Evolutionary conservation across 140 eudicot species (phyloP), one percentile per base, ranked within the genome.

Genomic region (Senecio squalidus): DNA sequence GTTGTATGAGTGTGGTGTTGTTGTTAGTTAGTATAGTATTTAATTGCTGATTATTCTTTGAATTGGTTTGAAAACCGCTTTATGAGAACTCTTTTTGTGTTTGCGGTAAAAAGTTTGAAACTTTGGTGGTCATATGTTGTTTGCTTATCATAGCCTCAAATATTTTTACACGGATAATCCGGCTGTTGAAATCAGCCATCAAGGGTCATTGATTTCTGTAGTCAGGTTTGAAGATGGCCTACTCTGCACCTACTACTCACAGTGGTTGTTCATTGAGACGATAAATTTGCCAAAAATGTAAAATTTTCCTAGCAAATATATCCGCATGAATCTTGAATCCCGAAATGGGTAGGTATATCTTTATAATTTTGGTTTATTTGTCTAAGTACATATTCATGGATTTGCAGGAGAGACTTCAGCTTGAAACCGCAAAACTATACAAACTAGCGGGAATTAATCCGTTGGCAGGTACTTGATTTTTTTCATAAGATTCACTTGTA

Each of bases 381-480:
- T 60, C 48, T 57, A 1, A 70, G 44, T 18, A 55, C 24, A 31
- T 24, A 28, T 64, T 39, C 25, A 13, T 69, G 59, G 55, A 25
- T 33, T 39, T 76, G 64, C 81, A 86, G 98, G 98, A 91, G 70
- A 84, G 70, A 45, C 79, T 83, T 66, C 98, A 91, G 80, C 83
- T 86, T 38, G 96, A 91, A 82, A 91, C 96, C 21, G 96, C 98
- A 26, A 83, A 96, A 50, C 66, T 91, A 58, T 91, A 91, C 81
- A 91, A 91, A 75, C 68, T 86, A 27, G 96, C 96, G 22, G 88
- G 94, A 62, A 81, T 91, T 66, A 91, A 91, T 75, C 96, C 96
- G 29, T 66, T 86, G 48, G 98, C 96, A 76, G 95, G 96, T 91
- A 76, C 2, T 28, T 70, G 9, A 30, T 38, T 39, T 24, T 68